These are phyloP conservation scores for Botrytis fabae DNA, from an alignment of 2,329 filamentous ascomycete genomes.

Conservation along the genomic window DNA sequence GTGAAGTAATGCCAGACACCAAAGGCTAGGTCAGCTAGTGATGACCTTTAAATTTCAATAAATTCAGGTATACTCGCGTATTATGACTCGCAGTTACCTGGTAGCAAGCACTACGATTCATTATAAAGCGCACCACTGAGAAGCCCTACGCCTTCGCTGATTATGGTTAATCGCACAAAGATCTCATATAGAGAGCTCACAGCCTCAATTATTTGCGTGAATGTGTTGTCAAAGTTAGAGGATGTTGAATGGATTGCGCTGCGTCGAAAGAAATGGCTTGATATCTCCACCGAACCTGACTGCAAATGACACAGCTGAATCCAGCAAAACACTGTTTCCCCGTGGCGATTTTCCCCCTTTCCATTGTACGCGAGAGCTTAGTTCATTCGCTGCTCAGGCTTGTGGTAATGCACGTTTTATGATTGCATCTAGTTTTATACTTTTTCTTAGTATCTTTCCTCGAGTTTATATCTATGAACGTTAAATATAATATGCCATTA, in stretches of 20 bases:
- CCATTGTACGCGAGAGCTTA: background rate
- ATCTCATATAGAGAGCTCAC: rapidly evolving
- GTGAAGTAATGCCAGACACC: background rate
- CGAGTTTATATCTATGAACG: background rate
- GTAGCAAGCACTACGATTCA: background rate
- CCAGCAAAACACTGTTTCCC: background rate
- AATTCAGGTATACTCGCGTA: background rate
- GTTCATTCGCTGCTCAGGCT: background rate
- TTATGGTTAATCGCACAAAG: background rate
- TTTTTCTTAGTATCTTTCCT: background rate
- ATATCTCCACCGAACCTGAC: background rate
- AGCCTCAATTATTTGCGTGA: background rate
- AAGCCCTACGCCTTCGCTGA: background rate
- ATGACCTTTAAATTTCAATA: rapidly evolving
- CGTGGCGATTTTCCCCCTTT: background rate
- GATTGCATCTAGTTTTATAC: background rate
- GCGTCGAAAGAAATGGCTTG: background rate
- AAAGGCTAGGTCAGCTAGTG: background rate
- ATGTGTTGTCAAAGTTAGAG: background rate
- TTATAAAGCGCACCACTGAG: background rate
- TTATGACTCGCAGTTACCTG: background rate
- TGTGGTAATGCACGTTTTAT: background rate
- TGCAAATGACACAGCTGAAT: background rate
- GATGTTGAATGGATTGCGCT: background rate
- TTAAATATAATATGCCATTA: background rate